These are phyloP conservation scores for Phialophora chinensis DNA, from an alignment of 2,329 filamentous ascomycete species.

Conservation along the genomic window DNA sequence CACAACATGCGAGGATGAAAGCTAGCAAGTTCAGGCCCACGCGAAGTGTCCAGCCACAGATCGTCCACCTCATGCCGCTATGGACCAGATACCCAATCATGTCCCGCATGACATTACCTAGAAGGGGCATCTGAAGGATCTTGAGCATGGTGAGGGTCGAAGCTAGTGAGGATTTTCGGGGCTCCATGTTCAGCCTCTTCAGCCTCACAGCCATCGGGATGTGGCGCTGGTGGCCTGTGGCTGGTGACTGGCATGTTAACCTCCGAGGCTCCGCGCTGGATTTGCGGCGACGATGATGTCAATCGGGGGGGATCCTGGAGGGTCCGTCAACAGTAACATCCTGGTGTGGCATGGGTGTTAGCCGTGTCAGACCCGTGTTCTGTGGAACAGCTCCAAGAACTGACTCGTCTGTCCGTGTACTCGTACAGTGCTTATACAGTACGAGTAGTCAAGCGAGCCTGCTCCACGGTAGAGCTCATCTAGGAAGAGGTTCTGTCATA, in stretches of 20 bases:
- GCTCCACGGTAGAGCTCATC: not conserved
- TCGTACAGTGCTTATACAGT: not conserved
- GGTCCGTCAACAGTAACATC: not conserved
- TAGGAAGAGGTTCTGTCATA: not conserved
- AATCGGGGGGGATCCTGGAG: not conserved
- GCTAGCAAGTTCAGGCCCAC: not conserved
- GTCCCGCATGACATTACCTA: not conserved
- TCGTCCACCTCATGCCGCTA: not conserved
- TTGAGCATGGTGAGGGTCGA: not conserved
- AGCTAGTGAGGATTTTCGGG: not conserved
- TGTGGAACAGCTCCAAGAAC: not conserved
- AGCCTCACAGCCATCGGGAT: not conserved
- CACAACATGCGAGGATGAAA: not conserved
- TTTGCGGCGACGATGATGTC: slow-evolving; percentile 6
- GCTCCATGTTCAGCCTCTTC: not conserved
- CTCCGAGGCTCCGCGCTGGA: slow-evolving; percentile 10
- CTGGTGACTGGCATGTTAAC: not conserved
- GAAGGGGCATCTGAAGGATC: not conserved
- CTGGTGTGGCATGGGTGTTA: not conserved
- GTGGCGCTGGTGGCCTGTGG: slow-evolving; percentile 1
- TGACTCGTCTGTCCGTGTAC: not conserved
- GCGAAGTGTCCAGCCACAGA: not conserved
- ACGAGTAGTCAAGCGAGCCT: not conserved
- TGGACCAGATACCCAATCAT: not conserved
- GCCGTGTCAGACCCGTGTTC: not conserved